These are phyloP conservation scores for Stagonosporopsis cucurbitacearum DNA, from an alignment of 2,329 filamentous ascomycete species.

Conservation along the genomic window DNA sequence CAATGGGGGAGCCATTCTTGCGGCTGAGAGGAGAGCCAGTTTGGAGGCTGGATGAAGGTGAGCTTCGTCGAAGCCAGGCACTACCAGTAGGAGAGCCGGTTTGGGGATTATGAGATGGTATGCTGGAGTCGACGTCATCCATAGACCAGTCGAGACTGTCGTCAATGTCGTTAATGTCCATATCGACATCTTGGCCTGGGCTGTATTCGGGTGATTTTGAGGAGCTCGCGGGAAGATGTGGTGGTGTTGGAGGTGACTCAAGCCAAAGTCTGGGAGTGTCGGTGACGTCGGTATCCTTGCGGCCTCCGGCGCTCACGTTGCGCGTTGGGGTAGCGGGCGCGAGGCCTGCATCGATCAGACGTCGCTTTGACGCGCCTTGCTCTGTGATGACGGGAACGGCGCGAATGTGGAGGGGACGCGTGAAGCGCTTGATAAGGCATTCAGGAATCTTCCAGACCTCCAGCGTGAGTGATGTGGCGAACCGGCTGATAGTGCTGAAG, in stretches of 20 bases:
- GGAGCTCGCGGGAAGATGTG: background rate
- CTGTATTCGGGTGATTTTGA: background rate
- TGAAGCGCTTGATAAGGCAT: slow-evolving; percentile 20
- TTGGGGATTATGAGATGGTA: slow-evolving; percentile 16
- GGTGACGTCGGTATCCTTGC: background rate
- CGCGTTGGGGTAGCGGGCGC: slow-evolving; percentile 21
- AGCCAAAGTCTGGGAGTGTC: background rate
- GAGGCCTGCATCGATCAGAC: slow-evolving; percentile 36
- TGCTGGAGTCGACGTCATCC: slow-evolving; percentile 22
- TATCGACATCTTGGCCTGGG: background rate
- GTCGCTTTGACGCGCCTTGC: slow-evolving; percentile 39
- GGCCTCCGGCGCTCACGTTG: background rate
- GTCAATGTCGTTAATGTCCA: slow-evolving; percentile 17
- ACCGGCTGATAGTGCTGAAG: slow-evolving; percentile 25
- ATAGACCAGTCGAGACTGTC: slow-evolving; percentile 29
- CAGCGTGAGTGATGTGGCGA: slow-evolving; percentile 18
- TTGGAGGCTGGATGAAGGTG: too few relatives aligned
- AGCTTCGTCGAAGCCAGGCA: background rate
- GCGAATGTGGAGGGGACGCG: slow-evolving; percentile 27
- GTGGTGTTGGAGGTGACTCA: background rate
- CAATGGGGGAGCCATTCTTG: too few relatives aligned
- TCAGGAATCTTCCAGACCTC: slow-evolving; percentile 22
- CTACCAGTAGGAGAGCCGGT: slow-evolving; percentile 13
- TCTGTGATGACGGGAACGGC: slow-evolving; percentile 27
- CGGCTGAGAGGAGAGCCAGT: too few relatives aligned